Evolutionary conservation across 805 yeast species (phyloP), one percentile per base, ranked within the genome.

Genomic region (Metschnikowia chrysomelidarum): DNA sequence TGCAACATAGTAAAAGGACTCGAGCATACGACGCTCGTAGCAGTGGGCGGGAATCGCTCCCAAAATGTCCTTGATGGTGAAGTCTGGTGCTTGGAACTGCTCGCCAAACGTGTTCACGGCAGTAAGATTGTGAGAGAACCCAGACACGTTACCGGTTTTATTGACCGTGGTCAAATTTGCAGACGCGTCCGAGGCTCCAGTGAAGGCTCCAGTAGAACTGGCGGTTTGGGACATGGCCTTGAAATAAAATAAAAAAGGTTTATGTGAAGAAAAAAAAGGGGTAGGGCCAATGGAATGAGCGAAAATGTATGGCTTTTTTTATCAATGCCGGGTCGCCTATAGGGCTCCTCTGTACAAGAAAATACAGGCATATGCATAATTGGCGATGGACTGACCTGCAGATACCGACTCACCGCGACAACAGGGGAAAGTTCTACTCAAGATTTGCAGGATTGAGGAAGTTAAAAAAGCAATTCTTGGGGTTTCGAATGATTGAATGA

Each of bases 31-130:
- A 53, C 93, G 73, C 54, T 83, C 76, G 64, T 80, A 86, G 58
- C 91, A 83, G 53, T 79, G 78, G 30, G 73, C 59, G 27, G 95
- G 95, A 52, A 85, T 86, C 25, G 80, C 82, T 33, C 69, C 67
- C 41, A 86, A 64, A 40, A 85, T 75, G 37, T 83, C 87, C 71
- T 83, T 83, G 59, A 85, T 83, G 45, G 87, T 62, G 64, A 61
- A 82, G 54, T 81, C 85, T 15, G 94, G 94, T 6, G 75, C 91
- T 37, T 72, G 73, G 58, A 82, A 85, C 43, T 69, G 76, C 43
- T 80, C 70, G 14, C 93, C 93, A 47, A 60, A 56, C 16, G 85
- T 76, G 53, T 78, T 82, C 32, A 71, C 56, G 15, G 82, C 77
- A 28, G 67, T 63, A 34, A 71, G 53, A 27, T 61, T 60, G 28